Evolutionary conservation across 1,284 basidiomycete species (phyloP), one percentile per base, ranked within the genome.

Genomic region (Ustilago crameri): DNA sequence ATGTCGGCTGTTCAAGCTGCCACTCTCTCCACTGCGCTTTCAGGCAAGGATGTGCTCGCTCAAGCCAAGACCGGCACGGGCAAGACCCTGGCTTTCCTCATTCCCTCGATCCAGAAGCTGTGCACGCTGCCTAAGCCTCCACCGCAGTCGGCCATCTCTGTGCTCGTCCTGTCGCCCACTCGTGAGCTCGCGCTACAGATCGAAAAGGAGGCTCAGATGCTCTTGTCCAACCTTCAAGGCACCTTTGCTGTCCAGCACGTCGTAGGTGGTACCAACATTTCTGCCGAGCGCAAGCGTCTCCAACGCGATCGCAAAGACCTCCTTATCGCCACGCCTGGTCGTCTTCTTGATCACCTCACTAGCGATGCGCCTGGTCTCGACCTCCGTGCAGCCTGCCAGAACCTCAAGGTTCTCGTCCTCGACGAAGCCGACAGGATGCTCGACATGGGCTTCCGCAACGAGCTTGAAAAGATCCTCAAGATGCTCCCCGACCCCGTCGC

Each of bases 61-160:
- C 89, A 91, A 78, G 92, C 93, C n/a, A 91, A 91, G 83, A 95
- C 94, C 0, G 93, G 94, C 42, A 95, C 93, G 0, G 93, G 93
- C 49, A 97, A 96, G 85, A 96, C 93, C 0, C 85, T 95, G 34
- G 92, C 90, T 0, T 97, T 95, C 86, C 88, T 97, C 51, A 87
- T 96, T 5, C 93, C 93, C 5, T 91, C 92, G 12, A 87, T 97
- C 64, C 91, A 95, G 66, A 77, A 75, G 14, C 73, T 87, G 27
- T 70, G 70, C 40, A 38, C 51, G 5, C 49, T 66, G 5, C 54
- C 60, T 40, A 50, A 50, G 20, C 70, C 67, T 3, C 84, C 58
- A 12, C 61, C 71, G 0, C 62, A 64, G 18, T 52, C 54, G 7
- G 54, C 58, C 2, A 58, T 74, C 42, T 79, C 76, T n/a, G 84